Conservation (phyloP, 495 filamentous ascomycete species). For the Pyronema domesticum region DNA sequence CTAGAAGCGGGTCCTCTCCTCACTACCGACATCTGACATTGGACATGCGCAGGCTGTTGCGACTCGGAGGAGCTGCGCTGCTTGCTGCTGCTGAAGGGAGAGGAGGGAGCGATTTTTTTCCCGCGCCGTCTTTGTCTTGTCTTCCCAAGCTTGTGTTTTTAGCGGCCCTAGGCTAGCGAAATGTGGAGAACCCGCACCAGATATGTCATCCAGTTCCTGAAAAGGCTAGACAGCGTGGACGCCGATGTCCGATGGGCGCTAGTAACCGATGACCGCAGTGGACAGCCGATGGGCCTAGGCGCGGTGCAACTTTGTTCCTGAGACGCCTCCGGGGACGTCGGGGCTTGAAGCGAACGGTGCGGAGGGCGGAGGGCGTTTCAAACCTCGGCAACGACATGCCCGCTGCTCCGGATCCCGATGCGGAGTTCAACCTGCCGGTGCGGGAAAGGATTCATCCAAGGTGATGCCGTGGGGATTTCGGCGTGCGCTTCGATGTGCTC, state of each 20-base stretch:
- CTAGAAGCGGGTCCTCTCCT: constrained; percentile 2
- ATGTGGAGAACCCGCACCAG: background rate
- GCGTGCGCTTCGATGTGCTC: too few species aligned
- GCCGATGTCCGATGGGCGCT: background rate
- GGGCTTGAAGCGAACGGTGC: background rate
- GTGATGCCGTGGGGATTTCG: too few species aligned
- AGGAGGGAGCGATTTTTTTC: background rate
- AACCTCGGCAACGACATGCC: too few species aligned
- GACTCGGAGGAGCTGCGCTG: background rate
- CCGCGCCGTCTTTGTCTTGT: background rate
- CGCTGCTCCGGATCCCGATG: too few species aligned
- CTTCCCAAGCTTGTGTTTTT: background rate
- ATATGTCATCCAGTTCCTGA: background rate
- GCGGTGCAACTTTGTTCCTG: background rate
- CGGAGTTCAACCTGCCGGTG: too few species aligned
- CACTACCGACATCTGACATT: background rate
- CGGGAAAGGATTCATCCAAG: too few species aligned
- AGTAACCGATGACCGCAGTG: background rate
- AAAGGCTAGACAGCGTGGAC: background rate
- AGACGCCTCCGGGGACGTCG: background rate
- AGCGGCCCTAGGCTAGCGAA: background rate
- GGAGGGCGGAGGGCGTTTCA: background rate
- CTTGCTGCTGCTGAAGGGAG: background rate
- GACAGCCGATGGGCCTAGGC: background rate
- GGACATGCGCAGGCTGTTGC: background rate